Base-by-base conservation (phyloP, 192 early-diverging fungal species). In the Cladochytrium replicatum region DNA sequence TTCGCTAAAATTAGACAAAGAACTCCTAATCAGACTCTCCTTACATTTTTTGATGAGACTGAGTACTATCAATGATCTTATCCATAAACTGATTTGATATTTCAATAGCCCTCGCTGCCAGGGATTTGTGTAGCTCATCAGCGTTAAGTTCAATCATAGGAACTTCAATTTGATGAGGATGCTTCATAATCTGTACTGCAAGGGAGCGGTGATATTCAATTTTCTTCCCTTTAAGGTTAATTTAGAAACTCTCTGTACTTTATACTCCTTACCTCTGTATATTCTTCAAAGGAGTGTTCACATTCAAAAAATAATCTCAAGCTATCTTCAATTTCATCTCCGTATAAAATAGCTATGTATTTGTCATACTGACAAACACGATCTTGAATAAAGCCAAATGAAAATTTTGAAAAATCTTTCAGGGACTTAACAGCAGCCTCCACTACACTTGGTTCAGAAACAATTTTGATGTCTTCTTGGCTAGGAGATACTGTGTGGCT, bases 211-310 rank as follows among this genome's bases (percentile, higher is more conserved):
- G 78, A 27, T 70, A 64, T 32, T 78, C 68, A 32, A 80, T 77
- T 60, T 78, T 60, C 69, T 75, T 28, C 17, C 29, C 1, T 17
- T 6, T 6, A 11, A 48, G 32, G 42, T 15, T 44, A 24, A 15
- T 6, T 3, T 32, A 32, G 30, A 43, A 61, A 9, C 30, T 0
- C 8, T n/a, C 32, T 1, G 2, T 4, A 22, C 2, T 0, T 50
- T 32, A 44, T 0, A 0, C 4, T 2, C 8, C 45, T 2, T 63
- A 73, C 73, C 51, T 31, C 29, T 2, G 60, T 49, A 46, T 68
- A 71, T 28, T 80, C 75, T 6, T 80, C 69, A 65, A 78, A 80
- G 3, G 63, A 32, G 29, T 69, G 74, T 22, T 72, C 64, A n/a
- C n/a, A n/a, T 37, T 59, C 43, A 3, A 37, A 31, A 25, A 80